Base-by-base conservation (phyloP, 2,329 filamentous ascomycete species). In the Zymoseptoria ardabiliae region DNA sequence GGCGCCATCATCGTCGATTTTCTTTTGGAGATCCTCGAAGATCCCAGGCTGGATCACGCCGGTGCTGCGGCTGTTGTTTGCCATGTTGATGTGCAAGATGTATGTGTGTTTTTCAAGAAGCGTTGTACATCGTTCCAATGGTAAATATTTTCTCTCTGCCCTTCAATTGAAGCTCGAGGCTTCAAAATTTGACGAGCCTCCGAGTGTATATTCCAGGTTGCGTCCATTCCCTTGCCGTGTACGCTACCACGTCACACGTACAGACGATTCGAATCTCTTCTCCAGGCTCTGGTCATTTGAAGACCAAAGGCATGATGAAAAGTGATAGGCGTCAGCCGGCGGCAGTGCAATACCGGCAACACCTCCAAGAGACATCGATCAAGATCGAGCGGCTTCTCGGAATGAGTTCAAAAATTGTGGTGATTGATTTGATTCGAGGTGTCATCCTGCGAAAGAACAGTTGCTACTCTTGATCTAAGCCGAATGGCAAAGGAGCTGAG, bases 1-100 rank as follows among this genome's bases (percentile, higher is more conserved):
- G 57, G 83, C 80, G 8, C 85, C 82, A 73, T 97, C 94, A 74
- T 95, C 88, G 68, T 97, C 94, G 68, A 97, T 90, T 74, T 92
- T 92, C 60, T 83, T 79, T 76, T 97, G 93, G 62, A 99, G 86
- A 68, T 88, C 83, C 71, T 91, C 85, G 75, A 97, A 97, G 73
- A 97, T 70, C 8, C 75, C 75, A 2, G 76, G 73, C 22, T 76
- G 72, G 35, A 76, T 74, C 21, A 72, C 63, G 10, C 71, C 62
- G 28, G 52, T 71, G 22, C 73, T 23, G 59, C 35, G 17, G 62
- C 61, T 61, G 65, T 64, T 17, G 10, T 45, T 53, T 25, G 35
- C 21, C 17, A 23, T 54, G 2, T 21, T 51, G 22, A 17, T 54
- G 13, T 56, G 8, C 17, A 55, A 56, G 49, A 56, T 50, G 53